Evolutionary conservation across 2,329 filamentous ascomycete species (phyloP).

Genomic region (Hymenotorrendiella dingleyae): DNA sequence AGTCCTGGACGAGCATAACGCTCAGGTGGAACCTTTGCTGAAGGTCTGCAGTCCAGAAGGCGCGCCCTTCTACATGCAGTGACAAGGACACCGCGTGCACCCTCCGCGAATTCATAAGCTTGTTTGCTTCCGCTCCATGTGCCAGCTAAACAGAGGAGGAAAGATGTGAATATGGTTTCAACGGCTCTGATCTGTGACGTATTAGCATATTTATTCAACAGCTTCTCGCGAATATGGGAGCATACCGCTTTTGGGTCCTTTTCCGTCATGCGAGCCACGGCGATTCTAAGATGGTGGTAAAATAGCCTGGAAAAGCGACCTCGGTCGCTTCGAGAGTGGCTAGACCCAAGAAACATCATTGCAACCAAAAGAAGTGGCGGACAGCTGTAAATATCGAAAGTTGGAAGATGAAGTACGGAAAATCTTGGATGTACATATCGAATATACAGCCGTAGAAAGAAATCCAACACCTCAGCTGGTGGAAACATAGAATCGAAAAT

Average conservation of each 20-base stretch:
- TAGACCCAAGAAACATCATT: slow-evolving; percentile 29
- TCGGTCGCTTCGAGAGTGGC: slow-evolving; percentile 23
- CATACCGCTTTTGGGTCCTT: slow-evolving; percentile 24
- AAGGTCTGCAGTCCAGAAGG: slow-evolving; percentile 25
- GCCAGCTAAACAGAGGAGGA: slow-evolving; percentile 24
- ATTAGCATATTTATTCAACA: slow-evolving; percentile 4
- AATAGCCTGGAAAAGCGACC: slow-evolving; percentile 25
- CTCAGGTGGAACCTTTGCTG: slow-evolving; percentile 14
- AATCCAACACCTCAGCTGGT: slow-evolving; percentile 23
- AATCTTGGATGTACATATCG: slow-evolving; percentile 25
- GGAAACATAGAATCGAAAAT: slow-evolving; percentile 24
- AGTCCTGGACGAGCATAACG: slow-evolving; percentile 13
- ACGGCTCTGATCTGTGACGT: slow-evolving; percentile 16
- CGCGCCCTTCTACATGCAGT: slow-evolving; percentile 23
- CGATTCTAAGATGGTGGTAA: slow-evolving; percentile 23
- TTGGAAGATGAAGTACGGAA: slow-evolving; percentile 25
- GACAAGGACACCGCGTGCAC: slow-evolving; percentile 22
- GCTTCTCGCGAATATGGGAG: not conserved
- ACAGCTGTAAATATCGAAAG: slow-evolving; percentile 23
- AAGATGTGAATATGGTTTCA: slow-evolving; percentile 27
- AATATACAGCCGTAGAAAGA: slow-evolving; percentile 26
- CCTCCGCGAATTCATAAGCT: slow-evolving; percentile 27
- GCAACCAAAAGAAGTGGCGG: slow-evolving; percentile 22
- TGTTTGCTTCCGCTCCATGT: slow-evolving; percentile 27
- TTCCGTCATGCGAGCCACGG: slow-evolving; percentile 18